These are phyloP conservation scores for Cyclotella baltica DNA, from an alignment of 108 stramenopile species.

Conservation along the genomic window DNA sequence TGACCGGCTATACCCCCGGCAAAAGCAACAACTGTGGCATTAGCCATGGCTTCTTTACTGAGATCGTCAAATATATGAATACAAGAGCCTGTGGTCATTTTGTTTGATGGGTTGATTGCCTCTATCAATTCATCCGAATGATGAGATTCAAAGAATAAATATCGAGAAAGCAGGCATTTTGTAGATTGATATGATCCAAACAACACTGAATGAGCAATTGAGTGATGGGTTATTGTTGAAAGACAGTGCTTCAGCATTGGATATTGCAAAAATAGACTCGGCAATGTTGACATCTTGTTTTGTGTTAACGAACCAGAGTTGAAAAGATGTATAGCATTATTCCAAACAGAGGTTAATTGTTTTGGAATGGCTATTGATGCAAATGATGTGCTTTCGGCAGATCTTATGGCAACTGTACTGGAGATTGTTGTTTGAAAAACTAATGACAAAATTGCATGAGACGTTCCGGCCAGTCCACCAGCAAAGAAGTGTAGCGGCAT, in stretches of 20 bases:
- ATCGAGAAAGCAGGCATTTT: conserved; percentile 48
- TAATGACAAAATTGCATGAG: conserved; percentile 55
- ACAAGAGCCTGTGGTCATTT: background rate
- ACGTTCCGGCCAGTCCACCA: conserved; percentile 55
- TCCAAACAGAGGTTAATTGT: background rate
- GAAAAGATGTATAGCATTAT: background rate
- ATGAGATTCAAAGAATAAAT: background rate
- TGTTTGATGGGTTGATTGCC: background rate
- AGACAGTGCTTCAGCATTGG: conserved; percentile 24
- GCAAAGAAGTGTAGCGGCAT: conserved; percentile 58
- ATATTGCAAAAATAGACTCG: conserved; percentile 12
- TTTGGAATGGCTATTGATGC: background rate
- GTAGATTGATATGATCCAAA: conserved; percentile 75
- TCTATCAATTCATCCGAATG: background rate
- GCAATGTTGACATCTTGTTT: conserved; percentile 7
- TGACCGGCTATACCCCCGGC: conserved; percentile 76
- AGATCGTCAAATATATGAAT: background rate
- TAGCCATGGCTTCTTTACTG: conserved; percentile 6
- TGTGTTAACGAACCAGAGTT: background rate
- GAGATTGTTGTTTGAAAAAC: conserved; percentile 25
- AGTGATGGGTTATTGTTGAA: conserved; percentile 58
- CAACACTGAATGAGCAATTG: conserved; percentile 64
- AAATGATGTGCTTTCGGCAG: background rate
- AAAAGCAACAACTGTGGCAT: conserved; percentile 49
- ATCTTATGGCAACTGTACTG: background rate